Conservation (phyloP, 2,329 filamentous ascomycete species). For the Penicillium vulpinum region DNA sequence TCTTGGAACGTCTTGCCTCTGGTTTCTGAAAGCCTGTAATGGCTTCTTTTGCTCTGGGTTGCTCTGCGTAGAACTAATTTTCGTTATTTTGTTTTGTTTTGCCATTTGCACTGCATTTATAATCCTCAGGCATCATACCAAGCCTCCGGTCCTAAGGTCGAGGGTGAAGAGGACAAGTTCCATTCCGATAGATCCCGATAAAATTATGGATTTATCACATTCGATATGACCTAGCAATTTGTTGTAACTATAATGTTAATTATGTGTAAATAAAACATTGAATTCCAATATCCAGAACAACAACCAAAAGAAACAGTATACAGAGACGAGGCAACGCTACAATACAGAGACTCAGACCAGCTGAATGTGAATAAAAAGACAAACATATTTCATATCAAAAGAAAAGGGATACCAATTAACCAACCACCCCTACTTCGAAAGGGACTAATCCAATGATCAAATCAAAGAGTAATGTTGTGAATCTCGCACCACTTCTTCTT, state of each 20-base stretch:
- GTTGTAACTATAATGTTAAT: not conserved
- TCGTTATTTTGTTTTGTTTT: too few species aligned
- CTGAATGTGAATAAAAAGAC: not conserved
- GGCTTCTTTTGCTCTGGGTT: not conserved
- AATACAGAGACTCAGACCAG: not conserved
- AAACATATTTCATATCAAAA: not conserved
- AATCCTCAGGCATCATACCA: not conserved
- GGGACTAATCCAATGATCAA: not conserved
- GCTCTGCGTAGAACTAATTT: too few species aligned
- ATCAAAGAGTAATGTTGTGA: slow-evolving; percentile 25
- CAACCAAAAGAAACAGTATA: not conserved
- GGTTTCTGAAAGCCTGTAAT: not conserved
- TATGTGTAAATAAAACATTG: not conserved
- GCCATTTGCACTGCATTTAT: not conserved
- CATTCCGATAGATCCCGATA: not conserved
- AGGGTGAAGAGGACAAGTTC: not conserved
- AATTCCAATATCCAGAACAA: not conserved
- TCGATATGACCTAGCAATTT: not conserved
- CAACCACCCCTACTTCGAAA: too few species aligned
- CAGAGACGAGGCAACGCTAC: not conserved
- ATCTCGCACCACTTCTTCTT: slow-evolving; percentile 62
- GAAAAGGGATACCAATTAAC: not conserved
- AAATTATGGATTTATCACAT: too few species aligned
- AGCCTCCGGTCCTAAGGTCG: too few species aligned
- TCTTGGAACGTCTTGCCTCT: not conserved